Conservation (phyloP, 2,329 filamentous ascomycete genomes). For the Fusarium falciforme region DNA sequence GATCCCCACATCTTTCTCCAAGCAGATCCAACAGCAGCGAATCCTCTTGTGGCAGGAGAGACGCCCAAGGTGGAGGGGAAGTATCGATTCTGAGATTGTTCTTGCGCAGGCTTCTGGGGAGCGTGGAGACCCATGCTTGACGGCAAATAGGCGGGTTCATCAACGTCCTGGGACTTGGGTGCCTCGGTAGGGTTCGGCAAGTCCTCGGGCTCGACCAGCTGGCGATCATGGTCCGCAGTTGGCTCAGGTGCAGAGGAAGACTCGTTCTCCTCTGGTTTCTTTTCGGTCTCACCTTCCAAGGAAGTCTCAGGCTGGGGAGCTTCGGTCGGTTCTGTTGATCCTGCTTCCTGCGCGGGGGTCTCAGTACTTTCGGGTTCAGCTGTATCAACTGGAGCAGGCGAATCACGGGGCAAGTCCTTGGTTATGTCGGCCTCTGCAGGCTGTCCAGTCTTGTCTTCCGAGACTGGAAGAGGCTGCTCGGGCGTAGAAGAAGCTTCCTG, state of each 20-base stretch:
- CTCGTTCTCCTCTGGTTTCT: slow-evolving; percentile 4
- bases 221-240: not conserved
- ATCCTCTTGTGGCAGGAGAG: slow-evolving; percentile 30
- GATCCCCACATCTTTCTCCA: slow-evolving; percentile 39
- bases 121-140: slow-evolving; percentile 12
- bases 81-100: slow-evolving; percentile 28
- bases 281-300: not conserved
- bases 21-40: slow-evolving; percentile 21
- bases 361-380: not conserved
- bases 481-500: slow-evolving; percentile 2
- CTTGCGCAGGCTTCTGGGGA: slow-evolving; percentile 12
- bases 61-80: slow-evolving; percentile 37
- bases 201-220: slow-evolving; percentile 12
- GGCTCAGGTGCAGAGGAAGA: not conserved
- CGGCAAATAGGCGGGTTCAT: slow-evolving; percentile 14
- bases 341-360: not conserved
- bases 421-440: not conserved
- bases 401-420: not conserved
- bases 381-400: not conserved
- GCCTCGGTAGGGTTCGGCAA: not conserved
- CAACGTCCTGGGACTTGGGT: slow-evolving; percentile 16
- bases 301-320: not conserved
- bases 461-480: slow-evolving; percentile 2
- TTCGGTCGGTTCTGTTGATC: not conserved
- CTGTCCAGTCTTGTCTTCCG: slow-evolving; percentile 3